Evolutionary conservation across 331 rosid species (phyloP), one percentile per base, ranked within the genome.

Genomic region (Erythrophleum ivorense): DNA sequence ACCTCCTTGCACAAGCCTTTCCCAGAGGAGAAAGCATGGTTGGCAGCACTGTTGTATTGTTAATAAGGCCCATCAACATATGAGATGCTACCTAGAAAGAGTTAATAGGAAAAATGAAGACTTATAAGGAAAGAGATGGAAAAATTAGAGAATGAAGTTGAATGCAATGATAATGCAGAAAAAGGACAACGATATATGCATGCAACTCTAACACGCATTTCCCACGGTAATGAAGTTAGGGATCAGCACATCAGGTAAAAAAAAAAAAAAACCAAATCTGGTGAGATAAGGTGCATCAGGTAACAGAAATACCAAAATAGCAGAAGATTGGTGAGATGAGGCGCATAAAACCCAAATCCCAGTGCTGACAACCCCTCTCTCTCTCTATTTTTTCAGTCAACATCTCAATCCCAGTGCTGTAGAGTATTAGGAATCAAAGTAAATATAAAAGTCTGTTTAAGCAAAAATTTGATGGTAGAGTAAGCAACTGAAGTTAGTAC

Each of bases 21-120:
- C 99, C 99, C 1, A 95, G 97, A 4, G 98, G 97, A 29, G 98
- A 95, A 69, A 95, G 93, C 97, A 92, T 93, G 66, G 99, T 92
- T 40, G 98, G 97, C 69, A 93, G 85, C 84, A 89, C 94, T 54
- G 84, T 80, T 15, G 89, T 80, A 49, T 34, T 91, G 85, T 90
- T 92, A 29, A 89, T 66, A 15, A 92, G 86, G 78, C 97, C 98
- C 97, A 95, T 88, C 67, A 93, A 85, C 81, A 86, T 91, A 76
- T 83, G 91, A 58, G 99, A 95, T 78, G 92, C 94, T 72, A 87
- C 97, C 99, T 93, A 80, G 46, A 72, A 34, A 71, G 19, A 38
- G 29, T 49, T 55, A 48, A 58, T 36, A 76, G 3, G 12, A 50
- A 45, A 57, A 75, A 60, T 29, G 6, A 71, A 24, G 7, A 50